Base-by-base conservation (phyloP, 257 asterid species). In the Asclepias syriaca region DNA sequence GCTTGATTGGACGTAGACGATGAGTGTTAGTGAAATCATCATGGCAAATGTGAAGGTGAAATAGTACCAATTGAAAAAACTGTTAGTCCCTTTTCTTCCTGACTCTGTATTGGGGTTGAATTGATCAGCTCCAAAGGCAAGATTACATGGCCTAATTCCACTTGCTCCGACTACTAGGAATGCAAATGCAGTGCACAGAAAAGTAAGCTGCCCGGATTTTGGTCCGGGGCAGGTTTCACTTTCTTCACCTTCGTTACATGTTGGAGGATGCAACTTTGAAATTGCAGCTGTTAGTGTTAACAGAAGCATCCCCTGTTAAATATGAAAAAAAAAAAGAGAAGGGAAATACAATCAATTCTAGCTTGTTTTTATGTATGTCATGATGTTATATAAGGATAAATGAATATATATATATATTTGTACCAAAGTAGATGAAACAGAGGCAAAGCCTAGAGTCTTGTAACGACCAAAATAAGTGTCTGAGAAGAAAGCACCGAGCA, bases 41-140 rank as follows among this genome's bases (percentile, higher is more conserved):
- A 83, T 87, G 2, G 97, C 97, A 64, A 90, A 90, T 0, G 97
- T 88, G 22, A 87, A 69, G 7, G 97, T 88, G 81, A 90, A 80
- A 72, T 88, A 90, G 7, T 90, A 90, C 97, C 97, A 90, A 24
- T 90, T 90, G 88, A 90, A 90, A 83, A 90, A 90, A 58, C 95
- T 87, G 54, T 83, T 86, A 51, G 86, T 80, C 19, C 91, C 95
- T 60, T 88, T 75, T 74, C 84, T 86, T 2, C 97, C 97, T 0
- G 86, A 78, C 8, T 77, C 90, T 1, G 96, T 88, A 7, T 83
- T 82, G 8, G 96, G 96, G 59, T 90, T 84, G 81, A 90, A 90
- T 68, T 90, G 97, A 29, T 90, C 97, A 5, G 89, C 97, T 0
- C 97, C 97, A 75, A 90, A 90, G 1, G 95, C 95, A 2, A 90